phyloP scores from a whole-genome alignment of 2,329 filamentous ascomycete genomes.

The Eutypa lata region DNA sequence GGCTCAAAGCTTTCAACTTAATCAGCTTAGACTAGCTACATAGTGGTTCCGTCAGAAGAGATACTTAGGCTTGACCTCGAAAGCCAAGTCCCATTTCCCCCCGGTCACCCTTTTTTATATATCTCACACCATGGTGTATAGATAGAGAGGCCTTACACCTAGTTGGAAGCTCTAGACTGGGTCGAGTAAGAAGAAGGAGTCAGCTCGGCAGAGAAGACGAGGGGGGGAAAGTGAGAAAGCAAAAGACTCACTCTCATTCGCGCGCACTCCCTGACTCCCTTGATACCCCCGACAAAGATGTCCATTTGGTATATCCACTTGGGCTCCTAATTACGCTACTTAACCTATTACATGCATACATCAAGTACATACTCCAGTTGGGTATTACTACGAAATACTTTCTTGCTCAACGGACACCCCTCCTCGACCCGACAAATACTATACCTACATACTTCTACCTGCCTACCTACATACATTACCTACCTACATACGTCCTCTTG shows the following conservation, averaged over 20 bases:
- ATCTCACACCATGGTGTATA: background rate
- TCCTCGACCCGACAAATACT: background rate
- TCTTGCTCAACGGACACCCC: background rate
- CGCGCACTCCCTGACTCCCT: background rate
- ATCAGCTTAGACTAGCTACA: background rate
- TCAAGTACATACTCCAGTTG: no score
- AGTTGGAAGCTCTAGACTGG: background rate
- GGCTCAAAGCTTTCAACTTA: background rate
- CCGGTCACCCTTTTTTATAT: background rate
- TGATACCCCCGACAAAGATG: background rate
- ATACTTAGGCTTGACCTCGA: background rate
- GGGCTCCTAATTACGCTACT: background rate
- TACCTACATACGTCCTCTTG: background rate
- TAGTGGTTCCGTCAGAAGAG: background rate
- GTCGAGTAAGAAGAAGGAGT: background rate
- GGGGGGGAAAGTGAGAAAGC: background rate
- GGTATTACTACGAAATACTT: no score
- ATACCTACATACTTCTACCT: background rate
- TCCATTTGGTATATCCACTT: background rate
- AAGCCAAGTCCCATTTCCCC: background rate
- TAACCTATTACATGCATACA: background rate
- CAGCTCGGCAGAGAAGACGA: background rate
- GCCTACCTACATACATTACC: background rate
- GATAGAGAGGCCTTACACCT: background rate
- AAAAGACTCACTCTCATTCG: background rate